phyloP scores from a whole-genome alignment of 768 basidiomycete genomes.

The Suillus luteus region DNA sequence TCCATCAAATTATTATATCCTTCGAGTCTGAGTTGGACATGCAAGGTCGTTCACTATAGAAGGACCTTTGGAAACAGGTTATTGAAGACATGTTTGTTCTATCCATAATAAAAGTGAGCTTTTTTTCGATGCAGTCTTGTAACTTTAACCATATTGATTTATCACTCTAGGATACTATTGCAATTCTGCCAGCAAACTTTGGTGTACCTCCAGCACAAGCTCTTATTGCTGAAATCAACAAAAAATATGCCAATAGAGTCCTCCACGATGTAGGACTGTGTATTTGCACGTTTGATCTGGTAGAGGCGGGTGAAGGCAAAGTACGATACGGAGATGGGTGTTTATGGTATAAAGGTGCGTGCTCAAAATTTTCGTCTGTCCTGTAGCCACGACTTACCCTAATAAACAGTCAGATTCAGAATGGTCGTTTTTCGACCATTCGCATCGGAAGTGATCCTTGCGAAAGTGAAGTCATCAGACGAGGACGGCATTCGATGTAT shows the following conservation, averaged over 20 bases:
- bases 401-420: constrained; percentile 73
- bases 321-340: constrained; percentile 94
- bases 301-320: constrained; percentile 86
- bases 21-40: background rate
- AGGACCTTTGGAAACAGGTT: background rate
- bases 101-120: constrained; percentile 44
- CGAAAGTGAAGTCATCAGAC: constrained; percentile 85
- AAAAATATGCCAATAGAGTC: constrained; percentile 92
- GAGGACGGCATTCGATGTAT: constrained; percentile 81
- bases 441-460: constrained; percentile 84
- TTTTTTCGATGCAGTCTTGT: background rate
- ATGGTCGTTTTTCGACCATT: constrained; percentile 93
- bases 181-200: constrained; percentile 88
- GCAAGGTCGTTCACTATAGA: background rate
- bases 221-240: constrained; percentile 84
- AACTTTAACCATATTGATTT: constrained; percentile 3
- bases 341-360: constrained; percentile 89
- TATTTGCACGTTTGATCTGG: constrained; percentile 85
- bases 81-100: constrained; percentile 44
- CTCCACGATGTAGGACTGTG: constrained; percentile 91
- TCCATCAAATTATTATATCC: background rate
- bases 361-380: background rate
- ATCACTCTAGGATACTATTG: constrained; percentile 75
- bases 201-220: constrained; percentile 76
- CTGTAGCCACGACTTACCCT: background rate